phyloP scores from a whole-genome alignment of 2,329 filamentous ascomycete species.

The Cladosporium halotolerans region DNA sequence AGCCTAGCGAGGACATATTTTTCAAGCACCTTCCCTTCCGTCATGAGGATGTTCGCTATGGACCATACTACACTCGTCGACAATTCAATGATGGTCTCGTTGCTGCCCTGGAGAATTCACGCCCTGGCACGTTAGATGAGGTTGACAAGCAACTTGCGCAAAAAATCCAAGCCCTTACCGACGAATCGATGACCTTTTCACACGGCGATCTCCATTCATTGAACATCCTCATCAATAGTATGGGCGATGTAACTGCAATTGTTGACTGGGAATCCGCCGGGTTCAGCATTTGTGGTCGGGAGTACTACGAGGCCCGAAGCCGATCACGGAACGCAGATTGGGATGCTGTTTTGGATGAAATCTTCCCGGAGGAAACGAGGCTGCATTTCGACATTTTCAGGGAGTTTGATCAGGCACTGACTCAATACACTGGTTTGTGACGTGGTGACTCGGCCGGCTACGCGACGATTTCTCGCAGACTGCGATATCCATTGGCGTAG shows the following conservation, averaged over 20 bases:
- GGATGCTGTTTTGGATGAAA: background rate
- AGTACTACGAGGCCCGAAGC: background rate
- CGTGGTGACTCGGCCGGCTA: background rate
- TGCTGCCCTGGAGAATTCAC: constrained; percentile 6
- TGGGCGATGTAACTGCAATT: background rate
- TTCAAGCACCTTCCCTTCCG: constrained; percentile 9
- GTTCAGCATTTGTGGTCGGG: background rate
- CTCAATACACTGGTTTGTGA: background rate
- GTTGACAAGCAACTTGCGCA: background rate
- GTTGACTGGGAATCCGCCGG: background rate
- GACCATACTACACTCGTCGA: constrained; percentile 7
- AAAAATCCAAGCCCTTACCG: background rate
- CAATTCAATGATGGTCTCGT: constrained; percentile 12
- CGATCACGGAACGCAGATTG: background rate
- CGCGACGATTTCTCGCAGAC: background rate
- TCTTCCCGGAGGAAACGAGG: background rate
- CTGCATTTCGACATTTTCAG: background rate
- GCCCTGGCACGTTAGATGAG: background rate
- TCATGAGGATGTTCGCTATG: background rate
- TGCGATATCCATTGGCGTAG: background rate
- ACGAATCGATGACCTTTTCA: background rate
- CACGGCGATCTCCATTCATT: background rate
- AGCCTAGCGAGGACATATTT: constrained; percentile 11
- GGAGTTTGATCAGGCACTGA: background rate
- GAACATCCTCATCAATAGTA: background rate